Evolutionary conservation across 331 rosid genomes (phyloP).

Genomic region (Stylosanthes scabra): DNA sequence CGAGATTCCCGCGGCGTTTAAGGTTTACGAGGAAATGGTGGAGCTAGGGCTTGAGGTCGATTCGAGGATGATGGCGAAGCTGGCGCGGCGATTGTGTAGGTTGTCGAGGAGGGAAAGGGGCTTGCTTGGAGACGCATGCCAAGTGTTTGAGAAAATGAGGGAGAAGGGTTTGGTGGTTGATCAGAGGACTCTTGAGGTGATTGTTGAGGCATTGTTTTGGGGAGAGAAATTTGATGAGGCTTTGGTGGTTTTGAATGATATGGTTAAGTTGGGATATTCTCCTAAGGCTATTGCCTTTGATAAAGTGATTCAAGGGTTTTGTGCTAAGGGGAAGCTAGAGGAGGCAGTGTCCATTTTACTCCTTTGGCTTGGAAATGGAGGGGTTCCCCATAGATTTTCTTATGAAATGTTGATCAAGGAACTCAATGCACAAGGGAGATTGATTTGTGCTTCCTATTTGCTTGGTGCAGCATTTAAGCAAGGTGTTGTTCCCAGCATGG

Average conservation of each 20-base stretch:
- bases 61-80: constrained; percentile 57
- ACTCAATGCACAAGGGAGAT: constrained; percentile 49
- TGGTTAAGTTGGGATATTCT: constrained; percentile 55
- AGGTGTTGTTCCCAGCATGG: constrained; percentile 49
- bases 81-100: constrained; percentile 67
- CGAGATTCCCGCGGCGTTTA: constrained; percentile 44
- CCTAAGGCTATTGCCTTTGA: constrained; percentile 43
- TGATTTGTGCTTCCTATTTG: constrained; percentile 46
- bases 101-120: constrained; percentile 47
- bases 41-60: constrained; percentile 59
- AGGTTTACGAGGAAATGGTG: constrained; percentile 64
- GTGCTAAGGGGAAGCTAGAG: constrained; percentile 48
- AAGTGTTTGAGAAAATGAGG: constrained; percentile 70
- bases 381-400: constrained; percentile 42
- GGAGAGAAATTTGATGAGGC: constrained; percentile 53
- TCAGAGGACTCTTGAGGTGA: constrained; percentile 50
- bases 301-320: constrained; percentile 56
- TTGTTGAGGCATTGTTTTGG: constrained; percentile 52
- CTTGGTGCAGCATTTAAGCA: constrained; percentile 70
- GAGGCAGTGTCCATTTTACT: constrained; percentile 55
- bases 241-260: constrained; percentile 46
- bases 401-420: constrained; percentile 54
- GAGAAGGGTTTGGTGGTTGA: constrained; percentile 43
- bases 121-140: constrained; percentile 52
- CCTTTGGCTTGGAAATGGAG: constrained; percentile 46